These are phyloP conservation scores for Sarcodon aspratus DNA, from an alignment of 768 basidiomycete genomes.

Conservation along the genomic window DNA sequence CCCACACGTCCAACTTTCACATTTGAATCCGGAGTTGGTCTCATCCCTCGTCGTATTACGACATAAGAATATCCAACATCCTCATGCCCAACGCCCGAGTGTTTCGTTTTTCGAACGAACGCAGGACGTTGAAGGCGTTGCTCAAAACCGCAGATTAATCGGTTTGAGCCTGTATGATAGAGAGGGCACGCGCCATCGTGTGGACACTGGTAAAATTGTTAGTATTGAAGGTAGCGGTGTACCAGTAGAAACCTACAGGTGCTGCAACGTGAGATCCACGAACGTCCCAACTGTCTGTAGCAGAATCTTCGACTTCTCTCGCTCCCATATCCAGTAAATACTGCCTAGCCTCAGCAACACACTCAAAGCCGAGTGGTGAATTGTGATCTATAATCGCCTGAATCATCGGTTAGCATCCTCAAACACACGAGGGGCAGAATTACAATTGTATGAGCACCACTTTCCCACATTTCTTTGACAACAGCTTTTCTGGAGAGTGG, in stretches of 20 bases:
- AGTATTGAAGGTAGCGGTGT: slow-evolving; percentile 4
- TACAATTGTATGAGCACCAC: slow-evolving; percentile 79
- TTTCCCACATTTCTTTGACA: slow-evolving; percentile 84
- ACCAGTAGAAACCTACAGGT: slow-evolving; percentile 43
- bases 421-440: slow-evolving; percentile 4
- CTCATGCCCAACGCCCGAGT: slow-evolving; percentile 75
- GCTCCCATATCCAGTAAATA: slow-evolving; percentile 54
- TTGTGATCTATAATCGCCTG: slow-evolving; percentile 85
- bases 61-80: slow-evolving; percentile 86
- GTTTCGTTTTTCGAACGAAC: slow-evolving; percentile 83
- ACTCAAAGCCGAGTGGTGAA: slow-evolving; percentile 62
- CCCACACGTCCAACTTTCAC: slow-evolving; percentile 40
- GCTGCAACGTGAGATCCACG: slow-evolving; percentile 78
- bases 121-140: slow-evolving; percentile 81
- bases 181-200: slow-evolving; percentile 85
- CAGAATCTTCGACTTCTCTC: slow-evolving; percentile 42
- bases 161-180: slow-evolving; percentile 36
- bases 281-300: slow-evolving; percentile 21
- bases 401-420: neutral
- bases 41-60: slow-evolving; percentile 67
- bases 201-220: slow-evolving; percentile 52
- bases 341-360: slow-evolving; percentile 69
- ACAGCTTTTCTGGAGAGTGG: slow-evolving; percentile 49
- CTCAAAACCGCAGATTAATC: slow-evolving; percentile 68
- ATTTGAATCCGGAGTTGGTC: slow-evolving; percentile 32